phyloP scores from a whole-genome alignment of 2,329 filamentous ascomycete species.

The Colletotrichum shisoi region DNA sequence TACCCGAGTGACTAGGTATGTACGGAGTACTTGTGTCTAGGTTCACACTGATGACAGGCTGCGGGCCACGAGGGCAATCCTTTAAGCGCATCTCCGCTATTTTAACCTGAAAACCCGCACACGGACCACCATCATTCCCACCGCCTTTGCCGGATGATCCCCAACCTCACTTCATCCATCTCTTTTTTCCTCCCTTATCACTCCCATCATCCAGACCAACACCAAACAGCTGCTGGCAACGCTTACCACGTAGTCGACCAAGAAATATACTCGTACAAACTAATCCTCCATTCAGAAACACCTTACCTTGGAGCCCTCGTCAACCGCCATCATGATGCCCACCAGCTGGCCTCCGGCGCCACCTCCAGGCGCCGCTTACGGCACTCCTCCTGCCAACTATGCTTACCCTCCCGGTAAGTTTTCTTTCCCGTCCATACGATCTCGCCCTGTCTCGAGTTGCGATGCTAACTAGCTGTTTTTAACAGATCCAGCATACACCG shows the following conservation, averaged over 20 bases:
- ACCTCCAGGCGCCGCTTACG: slow-evolving; percentile 53
- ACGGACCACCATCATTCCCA: slow-evolving; percentile 32
- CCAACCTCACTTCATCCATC: slow-evolving; percentile 23
- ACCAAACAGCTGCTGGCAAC: not conserved
- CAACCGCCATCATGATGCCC: slow-evolving; percentile 45
- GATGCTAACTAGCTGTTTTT: slow-evolving; percentile 25
- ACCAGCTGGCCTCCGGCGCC: slow-evolving; percentile 46
- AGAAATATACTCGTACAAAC: slow-evolving; percentile 14
- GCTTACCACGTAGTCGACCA: not conserved
- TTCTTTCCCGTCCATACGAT: not conserved
- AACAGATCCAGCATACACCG: slow-evolving; percentile 64
- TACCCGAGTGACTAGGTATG: no score
- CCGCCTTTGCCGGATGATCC: slow-evolving; percentile 27
- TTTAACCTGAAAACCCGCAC: slow-evolving; percentile 32
- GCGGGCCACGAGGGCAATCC: slow-evolving; percentile 16
- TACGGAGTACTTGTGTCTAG: no score
- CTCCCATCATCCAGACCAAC: not conserved
- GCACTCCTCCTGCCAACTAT: slow-evolving; percentile 47
- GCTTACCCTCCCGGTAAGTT: slow-evolving; percentile 53
- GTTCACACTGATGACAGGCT: not conserved
- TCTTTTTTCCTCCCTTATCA: not conserved
- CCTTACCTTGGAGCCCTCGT: not conserved
- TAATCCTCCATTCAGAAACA: slow-evolving; percentile 32
- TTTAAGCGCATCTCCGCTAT: slow-evolving; percentile 20
- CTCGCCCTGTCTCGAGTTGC: slow-evolving; percentile 1